Percentiles rank a stretch among this genome's conserved stretches.
phyloP scores from a whole-genome alignment of 345 rosid species.

The Acer campestre region DNA sequence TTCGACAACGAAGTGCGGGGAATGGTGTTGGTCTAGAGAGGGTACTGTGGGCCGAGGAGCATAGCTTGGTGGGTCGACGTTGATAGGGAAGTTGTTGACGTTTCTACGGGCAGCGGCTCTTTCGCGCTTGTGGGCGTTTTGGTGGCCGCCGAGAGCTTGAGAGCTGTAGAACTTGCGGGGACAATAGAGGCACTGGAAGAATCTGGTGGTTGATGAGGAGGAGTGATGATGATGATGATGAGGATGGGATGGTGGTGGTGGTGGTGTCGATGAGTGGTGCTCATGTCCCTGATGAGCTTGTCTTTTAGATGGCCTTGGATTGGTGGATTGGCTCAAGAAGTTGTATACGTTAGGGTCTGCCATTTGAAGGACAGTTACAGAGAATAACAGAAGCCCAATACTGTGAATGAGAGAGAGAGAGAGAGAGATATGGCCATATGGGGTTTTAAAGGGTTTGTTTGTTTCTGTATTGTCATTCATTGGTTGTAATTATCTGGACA shows the following conservation, averaged over 20 bases:
- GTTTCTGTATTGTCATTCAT: slow-evolving; percentile 11
- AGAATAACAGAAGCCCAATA: slow-evolving; percentile 6
- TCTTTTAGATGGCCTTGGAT: slow-evolving; percentile 29
- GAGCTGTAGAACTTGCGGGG: slow-evolving; percentile 89
- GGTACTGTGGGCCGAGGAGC: neutral
- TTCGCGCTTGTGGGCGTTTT: slow-evolving; percentile 95
- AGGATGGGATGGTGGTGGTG: slow-evolving; percentile 2
- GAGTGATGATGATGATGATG: slow-evolving; percentile 19
- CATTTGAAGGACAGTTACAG: slow-evolving; percentile 25
- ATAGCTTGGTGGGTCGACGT: neutral
- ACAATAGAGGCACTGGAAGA: slow-evolving; percentile 83
- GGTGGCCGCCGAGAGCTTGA: slow-evolving; percentile 98
- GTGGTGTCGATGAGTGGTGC: slow-evolving; percentile 20
- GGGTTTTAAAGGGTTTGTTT: slow-evolving; percentile 29
- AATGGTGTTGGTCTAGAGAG: slow-evolving; percentile 9
- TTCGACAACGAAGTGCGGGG: neutral
- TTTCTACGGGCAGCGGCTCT: slow-evolving; percentile 81
- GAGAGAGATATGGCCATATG: neutral
- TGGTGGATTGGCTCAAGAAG: slow-evolving; percentile 36
- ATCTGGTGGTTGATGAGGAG: slow-evolving; percentile 24
- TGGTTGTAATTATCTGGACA: slow-evolving; percentile 13
- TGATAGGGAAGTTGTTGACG: slow-evolving; percentile 26
- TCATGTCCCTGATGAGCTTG: slow-evolving; percentile 19
- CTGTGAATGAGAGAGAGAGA: neutral
- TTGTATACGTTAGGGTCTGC: slow-evolving; percentile 48